Base-by-base conservation (phyloP, 441 rosid species). In the Arabidopsis hybrid region DNA sequence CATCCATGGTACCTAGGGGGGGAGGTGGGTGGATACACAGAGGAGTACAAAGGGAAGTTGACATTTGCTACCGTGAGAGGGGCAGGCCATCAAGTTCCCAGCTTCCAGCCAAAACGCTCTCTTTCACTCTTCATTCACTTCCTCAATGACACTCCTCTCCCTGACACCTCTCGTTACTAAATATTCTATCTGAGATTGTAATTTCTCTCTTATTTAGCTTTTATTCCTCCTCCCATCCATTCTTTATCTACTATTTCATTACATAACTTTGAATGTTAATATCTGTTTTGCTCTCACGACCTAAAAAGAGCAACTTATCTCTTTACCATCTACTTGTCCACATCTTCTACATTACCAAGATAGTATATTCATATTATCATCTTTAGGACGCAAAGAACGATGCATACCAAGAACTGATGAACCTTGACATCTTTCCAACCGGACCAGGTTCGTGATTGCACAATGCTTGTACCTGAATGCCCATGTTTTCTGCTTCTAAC, bases 61-160 rank as follows among this genome's bases (percentile, higher is more conserved):
- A 93, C 92, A 42, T 85, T 90, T 55, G 87, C 85, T 0, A 89
- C 95, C 1, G 89, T 93, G 17, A 84, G 97, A 85, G 94, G 87
- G 21, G 97, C 97, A 34, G 97, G 98, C 8, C 98, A 93, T 74
- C 84, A 83, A 78, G 97, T 93, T n/a, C 97, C 96, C 8, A 89
- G 92, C 76, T 91, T 66, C 77, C 91, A 91, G 65, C 98, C 98
- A 2, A 39, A 67, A 51, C 81, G 96, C 51, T 88, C 97, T 21
- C 96, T 94, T 72, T 81, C 98, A 6, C 77, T 94, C 9, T 64
- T 91, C 76, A 74, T 52, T 35, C 97, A 90, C 74, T 91, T 90
- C 71, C 82, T 91, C 42, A 51, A 58, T 3, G 88, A 89, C 79
- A 74, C 88, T 45, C 82, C 85, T 74, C 91, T 90, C 32, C 95